Conservation (phyloP, 305 asterid species). For the Fraxinus paxiana region DNA sequence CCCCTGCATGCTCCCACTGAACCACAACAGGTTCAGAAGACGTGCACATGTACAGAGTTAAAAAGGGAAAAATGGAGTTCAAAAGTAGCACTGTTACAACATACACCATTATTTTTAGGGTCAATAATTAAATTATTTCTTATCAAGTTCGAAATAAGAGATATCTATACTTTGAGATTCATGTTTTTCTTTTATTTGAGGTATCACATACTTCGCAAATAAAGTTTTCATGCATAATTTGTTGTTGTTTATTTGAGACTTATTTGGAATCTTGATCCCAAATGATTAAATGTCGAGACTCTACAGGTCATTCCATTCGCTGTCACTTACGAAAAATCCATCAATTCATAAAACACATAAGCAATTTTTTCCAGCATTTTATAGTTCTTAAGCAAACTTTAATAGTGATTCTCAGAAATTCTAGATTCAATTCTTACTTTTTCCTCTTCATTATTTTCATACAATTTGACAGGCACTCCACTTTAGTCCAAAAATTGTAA, state of each 20-base stretch:
- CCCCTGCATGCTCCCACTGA: slow-evolving; percentile 86
- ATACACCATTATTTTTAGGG: neutral
- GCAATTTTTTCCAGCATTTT: neutral
- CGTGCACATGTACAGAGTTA: slow-evolving; percentile 18
- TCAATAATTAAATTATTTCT: slow-evolving; percentile 7
- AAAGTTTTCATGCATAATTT: neutral
- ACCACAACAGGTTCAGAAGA: slow-evolving; percentile 35
- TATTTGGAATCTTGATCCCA: neutral
- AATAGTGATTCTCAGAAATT: neutral
- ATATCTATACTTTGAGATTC: neutral
- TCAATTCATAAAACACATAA: neutral
- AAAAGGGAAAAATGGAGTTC: slow-evolving; percentile 3
- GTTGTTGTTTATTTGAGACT: neutral
- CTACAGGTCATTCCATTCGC: neutral
- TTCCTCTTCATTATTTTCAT: neutral
- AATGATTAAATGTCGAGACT: neutral
- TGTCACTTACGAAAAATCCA: neutral
- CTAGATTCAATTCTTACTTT: neutral
- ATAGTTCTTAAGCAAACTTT: neutral
- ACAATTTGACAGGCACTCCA: neutral
- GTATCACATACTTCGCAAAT: neutral
- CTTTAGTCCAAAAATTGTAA: slow-evolving; percentile 1
- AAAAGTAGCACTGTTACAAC: slow-evolving; percentile 21
- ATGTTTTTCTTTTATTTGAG: slow-evolving; percentile 5
- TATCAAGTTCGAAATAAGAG: slow-evolving; percentile 6